Evolutionary conservation across 2,329 filamentous ascomycete species (phyloP).

Genomic region (Graphilbum ipis-grandicollis): DNA sequence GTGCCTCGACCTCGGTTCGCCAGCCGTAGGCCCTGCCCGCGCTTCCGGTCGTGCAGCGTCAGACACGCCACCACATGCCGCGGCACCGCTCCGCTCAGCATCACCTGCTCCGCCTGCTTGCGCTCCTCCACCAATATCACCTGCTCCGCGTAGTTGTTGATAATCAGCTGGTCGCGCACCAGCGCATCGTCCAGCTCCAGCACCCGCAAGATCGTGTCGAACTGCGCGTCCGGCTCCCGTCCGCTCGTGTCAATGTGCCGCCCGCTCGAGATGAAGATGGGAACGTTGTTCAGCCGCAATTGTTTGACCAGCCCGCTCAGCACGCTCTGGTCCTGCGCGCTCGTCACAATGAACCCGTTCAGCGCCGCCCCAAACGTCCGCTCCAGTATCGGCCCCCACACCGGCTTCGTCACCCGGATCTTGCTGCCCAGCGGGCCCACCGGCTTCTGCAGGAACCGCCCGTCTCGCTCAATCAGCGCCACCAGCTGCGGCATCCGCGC

Average conservation of each 20-base stretch:
- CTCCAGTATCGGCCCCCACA: conserved; percentile 76
- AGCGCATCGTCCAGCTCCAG: conserved; percentile 68
- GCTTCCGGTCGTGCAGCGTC: conserved; percentile 43
- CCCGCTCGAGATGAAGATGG: conserved; percentile 47
- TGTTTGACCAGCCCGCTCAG: conserved; percentile 49
- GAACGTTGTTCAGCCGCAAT: conserved; percentile 27
- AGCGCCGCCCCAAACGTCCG: conserved; percentile 52
- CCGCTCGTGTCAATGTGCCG: conserved; percentile 36
- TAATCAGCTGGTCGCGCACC: conserved; percentile 68
- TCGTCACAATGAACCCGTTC: conserved; percentile 67
- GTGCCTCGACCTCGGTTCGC: conserved; percentile 23
- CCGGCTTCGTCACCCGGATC: conserved; percentile 56
- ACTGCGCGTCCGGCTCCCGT: conserved; percentile 57
- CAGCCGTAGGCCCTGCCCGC: conserved; percentile 43
- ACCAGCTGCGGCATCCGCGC: conserved; percentile 45
- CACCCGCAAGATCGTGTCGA: conserved; percentile 64
- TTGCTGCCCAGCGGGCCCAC: conserved; percentile 72
- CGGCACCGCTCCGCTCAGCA: conserved; percentile 45
- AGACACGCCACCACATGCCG: conserved; percentile 60
- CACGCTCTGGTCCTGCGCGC: conserved; percentile 54
- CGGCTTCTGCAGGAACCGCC: conserved; percentile 51
- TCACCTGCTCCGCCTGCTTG: conserved; percentile 47
- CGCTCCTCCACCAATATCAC: conserved; percentile 57
- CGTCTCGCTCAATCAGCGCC: conserved; percentile 50
- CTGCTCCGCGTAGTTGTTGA: conserved; percentile 70